A percentile compares a stretch with the other conserved stretches of the same genome.
These are phyloP conservation scores for Dendrobium officinale DNA, from an alignment of 106 monocot species.

Conservation along the genomic window DNA sequence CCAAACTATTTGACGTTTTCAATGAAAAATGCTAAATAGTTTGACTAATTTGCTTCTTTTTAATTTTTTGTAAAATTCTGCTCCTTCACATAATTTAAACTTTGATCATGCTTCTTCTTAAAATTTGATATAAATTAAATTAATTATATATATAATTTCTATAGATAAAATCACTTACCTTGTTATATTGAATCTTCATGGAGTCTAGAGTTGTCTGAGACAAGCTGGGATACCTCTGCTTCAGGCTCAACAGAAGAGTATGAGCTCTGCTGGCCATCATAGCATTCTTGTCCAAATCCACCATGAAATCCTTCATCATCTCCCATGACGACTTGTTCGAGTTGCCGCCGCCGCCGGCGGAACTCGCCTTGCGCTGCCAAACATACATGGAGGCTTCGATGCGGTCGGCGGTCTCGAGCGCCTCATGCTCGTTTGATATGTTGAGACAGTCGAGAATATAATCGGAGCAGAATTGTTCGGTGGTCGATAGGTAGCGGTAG, in stretches of 20 bases:
- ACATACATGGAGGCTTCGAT: constrained; percentile 74
- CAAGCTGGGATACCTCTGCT: constrained; percentile 64
- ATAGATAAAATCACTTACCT: constrained; percentile 26
- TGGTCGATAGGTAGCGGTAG: constrained; percentile 42
- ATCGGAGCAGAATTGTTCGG: constrained; percentile 62
- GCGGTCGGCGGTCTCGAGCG: constrained; percentile 60
- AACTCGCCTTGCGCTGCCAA: constrained; percentile 65
- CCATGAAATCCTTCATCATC: constrained; percentile 59
- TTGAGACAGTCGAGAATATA: constrained; percentile 54
- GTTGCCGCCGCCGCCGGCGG: neutral
- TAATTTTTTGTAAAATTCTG: too few relatives aligned
- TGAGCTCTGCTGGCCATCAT: constrained; percentile 66
- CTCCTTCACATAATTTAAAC: too few relatives aligned
- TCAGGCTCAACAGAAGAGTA: constrained; percentile 41
- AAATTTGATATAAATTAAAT: too few relatives aligned
- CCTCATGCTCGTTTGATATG: constrained; percentile 70
- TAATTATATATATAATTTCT: neutral
- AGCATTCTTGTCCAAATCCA: constrained; percentile 58
- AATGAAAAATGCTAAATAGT: too few relatives aligned
- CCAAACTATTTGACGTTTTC: too few relatives aligned
- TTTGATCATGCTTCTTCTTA: too few relatives aligned
- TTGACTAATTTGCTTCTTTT: too few relatives aligned
- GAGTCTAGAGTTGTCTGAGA: constrained; percentile 80
- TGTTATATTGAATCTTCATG: constrained; percentile 79
- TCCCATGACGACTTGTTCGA: constrained; percentile 60